These are phyloP conservation scores for Leishmania major DNA, from an alignment of 208 protist genomes.

Conservation along the genomic window DNA sequence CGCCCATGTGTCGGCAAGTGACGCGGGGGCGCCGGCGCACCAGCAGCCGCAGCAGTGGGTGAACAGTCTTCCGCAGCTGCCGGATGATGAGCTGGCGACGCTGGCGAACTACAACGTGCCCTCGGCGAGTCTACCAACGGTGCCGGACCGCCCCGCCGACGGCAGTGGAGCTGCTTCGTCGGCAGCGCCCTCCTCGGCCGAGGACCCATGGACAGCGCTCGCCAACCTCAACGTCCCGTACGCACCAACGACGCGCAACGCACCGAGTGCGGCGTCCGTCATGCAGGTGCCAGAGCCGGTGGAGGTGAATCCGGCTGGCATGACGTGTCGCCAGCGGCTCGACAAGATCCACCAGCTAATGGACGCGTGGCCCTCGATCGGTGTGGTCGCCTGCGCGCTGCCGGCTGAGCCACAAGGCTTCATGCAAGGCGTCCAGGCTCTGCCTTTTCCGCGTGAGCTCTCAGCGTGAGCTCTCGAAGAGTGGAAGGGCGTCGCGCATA, in stretches of 20 bases:
- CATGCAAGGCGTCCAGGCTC: constrained; percentile 50
- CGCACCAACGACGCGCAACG: constrained; percentile 11
- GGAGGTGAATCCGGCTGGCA: constrained; percentile 51
- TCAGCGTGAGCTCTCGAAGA: neutral
- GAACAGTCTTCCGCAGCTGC: constrained; percentile 44
- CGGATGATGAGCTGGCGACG: constrained; percentile 54
- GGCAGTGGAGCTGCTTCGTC: neutral
- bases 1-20: neutral
- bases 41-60: constrained; percentile 25
- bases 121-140: constrained; percentile 21
- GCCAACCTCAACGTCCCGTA: constrained; percentile 60
- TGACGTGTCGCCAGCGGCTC: constrained; percentile 57
- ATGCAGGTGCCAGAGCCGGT: constrained; percentile 44
- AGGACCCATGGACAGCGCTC: constrained; percentile 50
- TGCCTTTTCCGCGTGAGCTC: constrained; percentile 69
- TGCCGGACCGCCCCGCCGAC: neutral
- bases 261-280: constrained; percentile 12
- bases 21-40: neutral
- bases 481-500: neutral
- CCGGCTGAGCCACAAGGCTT: constrained; percentile 39
- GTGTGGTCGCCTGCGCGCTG: constrained; percentile 45
- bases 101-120: constrained; percentile 66
- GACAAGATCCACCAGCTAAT: constrained; percentile 47
- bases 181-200: constrained; percentile 5
- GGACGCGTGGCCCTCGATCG: constrained; percentile 57